Percentiles rank a stretch among this genome's conserved stretches.
These are phyloP conservation scores for Podospora pseudocomata DNA, from an alignment of 495 filamentous ascomycete species.

Conservation along the genomic window DNA sequence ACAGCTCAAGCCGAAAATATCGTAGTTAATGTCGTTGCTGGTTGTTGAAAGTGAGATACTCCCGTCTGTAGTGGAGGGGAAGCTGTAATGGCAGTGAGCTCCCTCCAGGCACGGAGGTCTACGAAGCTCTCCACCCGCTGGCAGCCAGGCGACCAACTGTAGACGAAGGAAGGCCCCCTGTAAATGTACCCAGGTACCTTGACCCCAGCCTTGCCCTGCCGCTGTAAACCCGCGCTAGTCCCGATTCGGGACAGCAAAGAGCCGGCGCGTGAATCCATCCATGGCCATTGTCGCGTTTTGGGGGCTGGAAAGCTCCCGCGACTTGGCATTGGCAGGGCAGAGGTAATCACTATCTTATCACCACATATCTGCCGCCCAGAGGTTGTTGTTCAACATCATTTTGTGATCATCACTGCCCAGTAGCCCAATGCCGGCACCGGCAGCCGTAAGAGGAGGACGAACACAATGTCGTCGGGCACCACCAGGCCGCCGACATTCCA, in stretches of 20 bases:
- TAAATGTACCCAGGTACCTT: slow-evolving; percentile 19
- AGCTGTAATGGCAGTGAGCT: slow-evolving; percentile 19
- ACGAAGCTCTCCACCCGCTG: slow-evolving; percentile 28
- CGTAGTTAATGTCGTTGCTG: slow-evolving; percentile 18
- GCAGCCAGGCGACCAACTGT: slow-evolving; percentile 21
- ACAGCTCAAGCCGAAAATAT: slow-evolving; percentile 13
- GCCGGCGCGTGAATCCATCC: neutral
- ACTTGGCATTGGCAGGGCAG: slow-evolving; percentile 13
- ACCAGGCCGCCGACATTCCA: slow-evolving; percentile 32
- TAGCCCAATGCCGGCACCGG: slow-evolving; percentile 13
- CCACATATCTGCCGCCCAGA: neutral
- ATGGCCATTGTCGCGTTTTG: slow-evolving; percentile 14
- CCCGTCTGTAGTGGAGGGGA: slow-evolving; percentile 14
- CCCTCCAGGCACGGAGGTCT: slow-evolving; percentile 34
- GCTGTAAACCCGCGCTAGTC: slow-evolving; percentile 8
- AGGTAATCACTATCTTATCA: neutral
- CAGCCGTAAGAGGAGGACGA: slow-evolving; percentile 11
- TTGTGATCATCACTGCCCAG: neutral
- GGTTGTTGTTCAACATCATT: neutral
- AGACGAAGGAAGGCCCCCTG: slow-evolving; percentile 11
- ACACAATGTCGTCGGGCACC: slow-evolving; percentile 38
- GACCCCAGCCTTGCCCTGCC: neutral
- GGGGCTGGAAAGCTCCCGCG: slow-evolving; percentile 14
- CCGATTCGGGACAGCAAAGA: neutral
- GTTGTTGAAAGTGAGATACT: too few relatives aligned